These are phyloP conservation scores for Blastobotrys persicus DNA, from an alignment of 1,139 yeast species.

Conservation along the genomic window DNA sequence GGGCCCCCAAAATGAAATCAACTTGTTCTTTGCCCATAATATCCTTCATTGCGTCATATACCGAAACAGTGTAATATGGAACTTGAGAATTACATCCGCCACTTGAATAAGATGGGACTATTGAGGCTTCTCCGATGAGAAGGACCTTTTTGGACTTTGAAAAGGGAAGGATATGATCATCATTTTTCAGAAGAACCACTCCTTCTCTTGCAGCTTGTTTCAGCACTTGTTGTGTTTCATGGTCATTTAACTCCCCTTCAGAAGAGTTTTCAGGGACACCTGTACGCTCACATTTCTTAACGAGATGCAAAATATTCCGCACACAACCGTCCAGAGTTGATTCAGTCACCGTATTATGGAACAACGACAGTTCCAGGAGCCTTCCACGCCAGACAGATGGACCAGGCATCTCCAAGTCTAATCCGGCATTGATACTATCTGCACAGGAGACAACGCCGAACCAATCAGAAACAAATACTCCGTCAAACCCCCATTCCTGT, in stretches of 20 bases:
- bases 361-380: slow-evolving; percentile 27
- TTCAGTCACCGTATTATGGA: slow-evolving; percentile 19
- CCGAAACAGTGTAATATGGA: slow-evolving; percentile 45
- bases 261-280: slow-evolving; percentile 43
- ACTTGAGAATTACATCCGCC: slow-evolving; percentile 51
- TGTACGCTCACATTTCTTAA: slow-evolving; percentile 41
- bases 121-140: slow-evolving; percentile 50
- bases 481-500: slow-evolving; percentile 53
- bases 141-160: slow-evolving; percentile 42
- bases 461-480: slow-evolving; percentile 59
- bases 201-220: slow-evolving; percentile 43
- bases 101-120: slow-evolving; percentile 43
- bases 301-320: slow-evolving; percentile 44
- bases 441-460: slow-evolving; percentile 50
- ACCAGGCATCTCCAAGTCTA: slow-evolving; percentile 62
- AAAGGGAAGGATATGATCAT: slow-evolving; percentile 42
- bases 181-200: slow-evolving; percentile 50
- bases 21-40: slow-evolving; percentile 20
- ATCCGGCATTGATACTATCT: slow-evolving; percentile 49
- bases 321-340: slow-evolving; percentile 44
- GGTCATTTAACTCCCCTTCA: slow-evolving; percentile 41
- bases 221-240: slow-evolving; percentile 45
- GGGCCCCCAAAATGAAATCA: slow-evolving; percentile 7
- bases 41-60: slow-evolving; percentile 42
- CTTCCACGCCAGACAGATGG: slow-evolving; percentile 47